These are phyloP conservation scores for Pinus taeda DNA, from an alignment of 75 land plant species.

Conservation along the genomic window DNA sequence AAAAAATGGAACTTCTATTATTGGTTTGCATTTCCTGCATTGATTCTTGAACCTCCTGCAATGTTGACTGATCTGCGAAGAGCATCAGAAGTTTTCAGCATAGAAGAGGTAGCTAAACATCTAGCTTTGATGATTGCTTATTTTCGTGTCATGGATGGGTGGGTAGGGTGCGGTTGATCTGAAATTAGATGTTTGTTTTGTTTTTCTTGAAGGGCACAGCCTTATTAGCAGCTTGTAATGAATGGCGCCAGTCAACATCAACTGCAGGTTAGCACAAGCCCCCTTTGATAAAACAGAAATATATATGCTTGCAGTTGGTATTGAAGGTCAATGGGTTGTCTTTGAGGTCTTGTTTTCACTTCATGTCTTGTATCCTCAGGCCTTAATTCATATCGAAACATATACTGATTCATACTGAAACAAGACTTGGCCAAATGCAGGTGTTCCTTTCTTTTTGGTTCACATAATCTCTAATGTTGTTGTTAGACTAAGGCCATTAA, in stretches of 20 bases:
- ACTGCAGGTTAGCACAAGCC: conserved; percentile 54
- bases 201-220: conserved; percentile 57
- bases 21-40: conserved; percentile 95
- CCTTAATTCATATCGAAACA: not conserved
- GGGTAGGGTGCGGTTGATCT: not conserved
- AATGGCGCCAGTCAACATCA: conserved; percentile 68
- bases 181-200: conserved; percentile 7
- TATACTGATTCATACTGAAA: not conserved
- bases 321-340: not conserved
- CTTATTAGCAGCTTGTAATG: conserved; percentile 63
- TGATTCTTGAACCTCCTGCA: conserved; percentile 85
- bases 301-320: not conserved
- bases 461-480: conserved; percentile 37
- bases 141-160: not conserved
- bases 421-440: conserved; percentile 36
- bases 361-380: not conserved
- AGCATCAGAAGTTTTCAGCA: conserved; percentile 61
- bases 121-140: not conserved
- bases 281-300: not conserved
- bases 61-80: conserved; percentile 41
- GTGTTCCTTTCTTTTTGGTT: conserved; percentile 75
- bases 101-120: conserved; percentile 61
- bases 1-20: conserved; percentile 92
- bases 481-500: conserved; percentile 57
- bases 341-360: not conserved